phyloP scores from a whole-genome alignment of 2,329 filamentous ascomycete genomes.

The Simplicillium aogashimaense region DNA sequence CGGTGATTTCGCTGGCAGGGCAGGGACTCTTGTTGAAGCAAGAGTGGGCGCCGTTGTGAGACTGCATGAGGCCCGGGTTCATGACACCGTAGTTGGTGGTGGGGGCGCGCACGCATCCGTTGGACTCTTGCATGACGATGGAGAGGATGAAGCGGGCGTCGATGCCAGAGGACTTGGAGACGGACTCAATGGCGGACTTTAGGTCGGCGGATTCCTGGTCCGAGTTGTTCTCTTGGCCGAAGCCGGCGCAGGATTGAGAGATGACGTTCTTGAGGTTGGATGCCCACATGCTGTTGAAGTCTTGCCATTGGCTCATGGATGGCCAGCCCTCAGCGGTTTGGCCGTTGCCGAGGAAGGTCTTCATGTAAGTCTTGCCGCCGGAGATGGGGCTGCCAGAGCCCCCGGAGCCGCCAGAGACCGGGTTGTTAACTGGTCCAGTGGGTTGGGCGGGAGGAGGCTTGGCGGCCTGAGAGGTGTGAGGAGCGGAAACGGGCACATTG shows the following conservation, averaged over 20 bases:
- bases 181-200: conserved; percentile 19
- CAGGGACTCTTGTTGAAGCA: conserved; percentile 22
- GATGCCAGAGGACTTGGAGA: conserved; percentile 17
- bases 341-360: conserved; percentile 17
- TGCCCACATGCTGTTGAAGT: conserved; percentile 14
- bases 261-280: conserved; percentile 12
- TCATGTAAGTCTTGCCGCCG: conserved; percentile 14
- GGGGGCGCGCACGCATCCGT: conserved; percentile 29
- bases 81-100: conserved; percentile 27
- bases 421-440: background rate
- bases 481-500: background rate
- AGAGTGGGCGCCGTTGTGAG: conserved; percentile 20
- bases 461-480: background rate
- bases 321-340: conserved; percentile 19
- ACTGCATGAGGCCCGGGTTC: conserved; percentile 33
- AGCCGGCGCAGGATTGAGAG: conserved; percentile 8
- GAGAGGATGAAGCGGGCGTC: conserved; percentile 31
- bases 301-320: conserved; percentile 14
- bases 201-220: conserved; percentile 13
- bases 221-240: conserved; percentile 9
- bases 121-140: conserved; percentile 33
- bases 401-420: background rate
- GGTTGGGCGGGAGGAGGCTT: background rate
- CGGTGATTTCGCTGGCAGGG: conserved; percentile 12
- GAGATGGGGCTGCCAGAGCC: conserved; percentile 8